Percentiles rank a stretch among this genome's conserved stretches.
These are phyloP conservation scores for Kodamaea leandrae DNA, from an alignment of 805 yeast species.

Conservation along the genomic window DNA sequence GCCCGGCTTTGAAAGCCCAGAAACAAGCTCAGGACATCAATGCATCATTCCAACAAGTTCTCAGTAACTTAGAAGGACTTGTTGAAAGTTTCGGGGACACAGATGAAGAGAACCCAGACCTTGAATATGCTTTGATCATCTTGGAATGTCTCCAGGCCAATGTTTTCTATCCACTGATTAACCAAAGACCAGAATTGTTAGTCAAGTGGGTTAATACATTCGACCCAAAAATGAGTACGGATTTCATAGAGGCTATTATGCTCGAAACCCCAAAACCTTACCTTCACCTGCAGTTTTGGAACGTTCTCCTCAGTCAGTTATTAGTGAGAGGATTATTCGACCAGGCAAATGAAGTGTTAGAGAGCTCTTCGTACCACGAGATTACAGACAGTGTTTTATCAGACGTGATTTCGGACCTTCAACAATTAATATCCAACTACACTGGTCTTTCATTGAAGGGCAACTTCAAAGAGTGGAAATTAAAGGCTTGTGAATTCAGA, in stretches of 20 bases:
- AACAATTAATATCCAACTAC: conserved; percentile 39
- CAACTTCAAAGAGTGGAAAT: conserved; percentile 50
- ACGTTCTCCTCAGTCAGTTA: conserved; percentile 52
- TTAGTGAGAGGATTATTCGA: conserved; percentile 59
- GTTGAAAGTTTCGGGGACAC: conserved; percentile 25
- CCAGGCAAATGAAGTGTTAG: conserved; percentile 51
- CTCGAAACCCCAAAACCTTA: conserved; percentile 45
- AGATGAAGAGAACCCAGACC: conserved; percentile 20
- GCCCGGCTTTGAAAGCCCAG: conserved; percentile 7
- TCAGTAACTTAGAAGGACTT: conserved; percentile 29
- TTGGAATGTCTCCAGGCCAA: conserved; percentile 58
- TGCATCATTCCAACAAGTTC: conserved; percentile 25
- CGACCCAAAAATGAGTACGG: conserved; percentile 62
- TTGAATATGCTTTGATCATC: conserved; percentile 48
- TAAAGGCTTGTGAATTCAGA: conserved; percentile 47
- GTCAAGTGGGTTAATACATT: conserved; percentile 67
- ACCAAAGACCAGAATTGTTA: conserved; percentile 43
- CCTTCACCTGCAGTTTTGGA: conserved; percentile 59
- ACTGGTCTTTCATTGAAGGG: conserved; percentile 37
- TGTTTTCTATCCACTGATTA: conserved; percentile 38
- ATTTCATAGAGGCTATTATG: conserved; percentile 47
- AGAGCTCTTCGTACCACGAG: conserved; percentile 40
- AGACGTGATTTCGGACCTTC: conserved; percentile 41
- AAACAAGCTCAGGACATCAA: conserved; percentile 15
- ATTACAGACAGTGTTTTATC: conserved; percentile 29